A percentile compares a stretch with the other conserved stretches of the same genome.
Conservation (phyloP, 306 rosid species). For the Ormosia semicastrata region DNA sequence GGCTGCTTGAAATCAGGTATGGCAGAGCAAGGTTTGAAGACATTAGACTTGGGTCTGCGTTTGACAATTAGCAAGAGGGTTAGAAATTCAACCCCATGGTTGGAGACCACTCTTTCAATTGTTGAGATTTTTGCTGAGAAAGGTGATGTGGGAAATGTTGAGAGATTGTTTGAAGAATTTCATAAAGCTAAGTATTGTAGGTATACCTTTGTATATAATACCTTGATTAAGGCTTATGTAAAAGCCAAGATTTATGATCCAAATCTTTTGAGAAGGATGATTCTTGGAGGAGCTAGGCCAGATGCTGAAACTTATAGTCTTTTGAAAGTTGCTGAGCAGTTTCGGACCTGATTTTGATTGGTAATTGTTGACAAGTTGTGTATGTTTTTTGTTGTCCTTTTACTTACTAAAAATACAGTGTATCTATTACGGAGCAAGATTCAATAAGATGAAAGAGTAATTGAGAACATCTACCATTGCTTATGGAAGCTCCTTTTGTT, state of each 20-base stretch:
- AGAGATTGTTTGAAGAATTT: conserved; percentile 72
- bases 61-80: conserved; percentile 46
- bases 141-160: conserved; percentile 74
- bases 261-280: conserved; percentile 78
- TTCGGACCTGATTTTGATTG: conserved; percentile 38
- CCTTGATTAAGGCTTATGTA: conserved; percentile 81
- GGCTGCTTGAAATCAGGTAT: conserved; percentile 84
- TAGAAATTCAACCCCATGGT: conserved; percentile 80
- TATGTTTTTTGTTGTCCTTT: neutral
- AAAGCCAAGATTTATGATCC: conserved; percentile 84
- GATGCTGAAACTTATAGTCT: conserved; percentile 91
- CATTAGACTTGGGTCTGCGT: conserved; percentile 60
- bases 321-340: conserved; percentile 82
- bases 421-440: conserved; percentile 5
- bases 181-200: conserved; percentile 66
- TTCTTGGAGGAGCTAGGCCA: conserved; percentile 88
- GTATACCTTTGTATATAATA: conserved; percentile 80
- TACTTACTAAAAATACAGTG: neutral
- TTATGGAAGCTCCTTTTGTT: neutral
- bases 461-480: neutral
- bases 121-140: conserved; percentile 64
- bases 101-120: conserved; percentile 81
- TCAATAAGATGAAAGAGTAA: neutral
- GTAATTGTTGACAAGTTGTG: neutral
- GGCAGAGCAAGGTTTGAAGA: conserved; percentile 68